Conservation (phyloP, 305 asterid genomes). For the Solanum aculeatissimum region DNA sequence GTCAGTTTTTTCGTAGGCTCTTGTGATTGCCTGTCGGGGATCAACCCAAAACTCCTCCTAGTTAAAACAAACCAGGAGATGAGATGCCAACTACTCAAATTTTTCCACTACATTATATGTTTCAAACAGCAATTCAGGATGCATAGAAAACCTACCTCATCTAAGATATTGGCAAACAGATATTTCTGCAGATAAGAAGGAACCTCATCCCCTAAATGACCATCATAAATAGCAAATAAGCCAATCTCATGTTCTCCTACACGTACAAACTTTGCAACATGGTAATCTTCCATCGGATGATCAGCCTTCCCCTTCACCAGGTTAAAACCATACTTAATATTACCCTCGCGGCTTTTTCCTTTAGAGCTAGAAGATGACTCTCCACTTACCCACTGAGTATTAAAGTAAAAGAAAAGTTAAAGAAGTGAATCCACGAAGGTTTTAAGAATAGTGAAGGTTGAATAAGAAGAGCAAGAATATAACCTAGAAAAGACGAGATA, state of each 20-base stretch:
- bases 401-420: neutral
- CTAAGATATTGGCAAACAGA: slow-evolving; percentile 27
- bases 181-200: slow-evolving; percentile 28
- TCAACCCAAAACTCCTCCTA: slow-evolving; percentile 30
- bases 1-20: slow-evolving; percentile 28
- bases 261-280: slow-evolving; percentile 20
- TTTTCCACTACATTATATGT: neutral
- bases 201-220: slow-evolving; percentile 28
- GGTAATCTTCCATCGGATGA: slow-evolving; percentile 38
- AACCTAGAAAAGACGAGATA: neutral
- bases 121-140: neutral
- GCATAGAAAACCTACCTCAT: slow-evolving; percentile 14
- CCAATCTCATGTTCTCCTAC: slow-evolving; percentile 28
- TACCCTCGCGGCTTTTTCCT: slow-evolving; percentile 20
- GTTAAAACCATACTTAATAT: slow-evolving; percentile 19
- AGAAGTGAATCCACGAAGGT: neutral
- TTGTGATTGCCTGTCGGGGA: slow-evolving; percentile 15
- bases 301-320: slow-evolving; percentile 24
- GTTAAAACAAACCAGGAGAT: neutral
- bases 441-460: neutral
- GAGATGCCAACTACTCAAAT: neutral
- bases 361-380: slow-evolving; percentile 10
- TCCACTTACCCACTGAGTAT: slow-evolving; percentile 13
- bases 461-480: neutral
- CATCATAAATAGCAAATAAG: slow-evolving; percentile 35